phyloP scores from a whole-genome alignment of 78 protist species.

The Dictyostelium brefeldianum region DNA sequence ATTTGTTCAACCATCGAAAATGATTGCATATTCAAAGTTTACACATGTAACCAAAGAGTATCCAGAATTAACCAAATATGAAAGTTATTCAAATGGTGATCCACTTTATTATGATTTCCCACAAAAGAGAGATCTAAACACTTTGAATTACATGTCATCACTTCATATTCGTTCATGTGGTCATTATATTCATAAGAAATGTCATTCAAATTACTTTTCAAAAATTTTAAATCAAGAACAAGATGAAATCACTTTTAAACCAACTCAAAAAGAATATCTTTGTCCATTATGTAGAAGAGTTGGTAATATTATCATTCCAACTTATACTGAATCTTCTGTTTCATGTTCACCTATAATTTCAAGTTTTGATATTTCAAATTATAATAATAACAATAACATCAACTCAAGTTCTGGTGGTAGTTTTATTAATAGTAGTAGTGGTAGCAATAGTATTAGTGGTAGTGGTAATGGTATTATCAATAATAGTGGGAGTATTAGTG shows the following conservation, averaged over 20 bases:
- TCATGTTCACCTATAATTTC: background rate
- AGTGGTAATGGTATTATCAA: background rate
- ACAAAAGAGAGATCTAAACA: constrained; percentile 16
- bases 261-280: constrained; percentile 20
- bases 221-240: constrained; percentile 18
- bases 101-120: constrained; percentile 25
- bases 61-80: background rate
- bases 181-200: constrained; percentile 58
- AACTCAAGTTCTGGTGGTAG: background rate
- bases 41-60: constrained; percentile 9
- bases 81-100: background rate
- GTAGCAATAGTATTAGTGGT: background rate
- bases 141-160: constrained; percentile 39
- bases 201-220: constrained; percentile 17
- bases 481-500: background rate
- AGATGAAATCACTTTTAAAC: background rate
- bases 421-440: background rate
- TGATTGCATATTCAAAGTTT: constrained; percentile 24
- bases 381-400: background rate
- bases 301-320: constrained; percentile 55
- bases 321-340: constrained; percentile 1
- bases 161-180: constrained; percentile 66
- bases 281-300: constrained; percentile 80
- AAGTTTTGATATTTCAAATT: background rate
- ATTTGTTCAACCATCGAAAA: constrained; percentile 16